Base-by-base conservation (phyloP, 1,139 yeast genomes). In the Zygoascus meyerae region DNA sequence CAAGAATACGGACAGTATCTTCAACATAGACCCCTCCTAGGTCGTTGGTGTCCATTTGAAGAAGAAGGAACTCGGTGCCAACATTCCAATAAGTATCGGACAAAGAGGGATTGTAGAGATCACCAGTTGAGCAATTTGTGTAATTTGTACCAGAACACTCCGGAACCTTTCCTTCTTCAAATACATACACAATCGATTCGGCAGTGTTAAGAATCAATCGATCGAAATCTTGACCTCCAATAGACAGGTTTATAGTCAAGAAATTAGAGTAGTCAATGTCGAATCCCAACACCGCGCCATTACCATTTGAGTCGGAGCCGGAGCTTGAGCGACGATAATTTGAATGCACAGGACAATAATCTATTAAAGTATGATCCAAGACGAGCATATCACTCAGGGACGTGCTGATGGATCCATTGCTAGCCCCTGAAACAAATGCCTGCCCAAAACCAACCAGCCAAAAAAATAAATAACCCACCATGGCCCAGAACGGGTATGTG, bases 1-100 rank as follows among this genome's bases (percentile, higher is more conserved):
- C 10, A 16, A 40, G 8, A 3, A 51, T 45, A 26, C 44, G 45
- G 3, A 58, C 33, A 9, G 48, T 46, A 35, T 57, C 61, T 8
- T 41, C 15, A 2, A 44, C 52, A 15, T 11, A 11, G 5, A 29
- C 12, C 10, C 39, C 39, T 28, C 39, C 30, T n/a, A 18, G n/a
- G 5, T 18, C 15, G 3, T 17, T 18, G 7, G 18, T 17, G 29
- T 15, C 39, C 14, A 18, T 26, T 15, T 18, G 39, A 6, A 17
- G 14, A 18, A 18, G 39, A 4, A 8, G 15, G 16, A 35, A 35
- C n/a, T 12, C 21, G 30, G 9, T 8, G 3, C 21, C 29, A 12
- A 29, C 9, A 15, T 18, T 12, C 39, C 39, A 35, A 15, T 9
- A 18, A 26, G 39, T 17, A 10, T 18, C 15, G 2, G 39, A 34